These are phyloP conservation scores for Boletus subparvulus DNA, from an alignment of 768 basidiomycete species.

Conservation along the genomic window DNA sequence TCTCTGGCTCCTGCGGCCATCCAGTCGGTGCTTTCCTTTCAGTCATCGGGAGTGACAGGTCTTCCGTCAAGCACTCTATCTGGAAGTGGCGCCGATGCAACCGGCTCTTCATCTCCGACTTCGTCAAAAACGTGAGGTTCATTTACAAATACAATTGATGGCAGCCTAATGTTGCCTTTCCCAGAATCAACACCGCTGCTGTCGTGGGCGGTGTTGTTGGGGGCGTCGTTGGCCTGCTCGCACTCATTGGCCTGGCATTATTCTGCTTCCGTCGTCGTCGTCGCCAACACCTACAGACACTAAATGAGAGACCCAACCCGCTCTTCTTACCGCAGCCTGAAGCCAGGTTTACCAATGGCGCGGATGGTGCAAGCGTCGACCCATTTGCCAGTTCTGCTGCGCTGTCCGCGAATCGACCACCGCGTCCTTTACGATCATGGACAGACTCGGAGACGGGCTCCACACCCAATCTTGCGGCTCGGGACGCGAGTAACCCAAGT, in stretches of 20 bases:
- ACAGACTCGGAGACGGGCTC: constrained; percentile 2
- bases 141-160: not conserved
- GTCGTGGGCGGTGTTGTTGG: constrained; percentile 19
- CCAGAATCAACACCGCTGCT: constrained; percentile 15
- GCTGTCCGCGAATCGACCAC: not conserved
- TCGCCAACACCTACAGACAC: not conserved
- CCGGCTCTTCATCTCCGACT: not conserved
- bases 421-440: constrained; percentile 11
- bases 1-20: not conserved
- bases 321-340: constrained; percentile 5
- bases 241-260: constrained; percentile 9
- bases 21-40: constrained; percentile 3
- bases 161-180: not conserved
- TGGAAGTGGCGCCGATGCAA: not conserved
- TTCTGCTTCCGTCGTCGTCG: constrained; percentile 15
- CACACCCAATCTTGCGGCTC: not conserved
- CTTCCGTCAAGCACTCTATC: constrained; percentile 15
- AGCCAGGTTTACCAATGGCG: not conserved
- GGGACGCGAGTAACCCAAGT: not conserved
- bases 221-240: constrained; percentile 21
- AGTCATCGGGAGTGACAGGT: constrained; percentile 4
- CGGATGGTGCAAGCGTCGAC: not conserved
- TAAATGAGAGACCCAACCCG: constrained; percentile 9
- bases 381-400: constrained; percentile 5
- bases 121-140: constrained; percentile 13